phyloP scores from a whole-genome alignment of 2,329 filamentous ascomycete genomes.

The Clathrospora elynae region DNA sequence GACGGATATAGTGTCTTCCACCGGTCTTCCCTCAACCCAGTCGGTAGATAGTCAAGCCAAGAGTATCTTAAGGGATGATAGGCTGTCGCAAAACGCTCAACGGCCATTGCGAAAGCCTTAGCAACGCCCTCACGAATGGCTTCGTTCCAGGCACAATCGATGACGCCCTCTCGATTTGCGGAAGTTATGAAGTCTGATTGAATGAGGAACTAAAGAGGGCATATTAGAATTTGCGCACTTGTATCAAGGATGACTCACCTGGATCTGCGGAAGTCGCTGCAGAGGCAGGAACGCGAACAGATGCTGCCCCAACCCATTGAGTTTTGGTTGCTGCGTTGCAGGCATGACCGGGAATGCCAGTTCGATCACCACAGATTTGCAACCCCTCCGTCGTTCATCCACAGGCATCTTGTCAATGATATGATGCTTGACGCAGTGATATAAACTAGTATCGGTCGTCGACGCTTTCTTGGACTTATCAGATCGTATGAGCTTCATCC shows the following conservation, averaged over 20 bases:
- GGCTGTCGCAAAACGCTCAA: constrained; percentile 12
- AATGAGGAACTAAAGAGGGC: constrained; percentile 30
- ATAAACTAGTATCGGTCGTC: not conserved
- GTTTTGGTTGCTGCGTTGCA: constrained; percentile 16
- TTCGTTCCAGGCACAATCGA: constrained; percentile 31
- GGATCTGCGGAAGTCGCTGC: constrained; percentile 17
- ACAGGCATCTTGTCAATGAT: constrained; percentile 11
- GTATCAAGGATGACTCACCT: constrained; percentile 16
- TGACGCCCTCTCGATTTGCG: constrained; percentile 27
- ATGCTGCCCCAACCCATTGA: constrained; percentile 19
- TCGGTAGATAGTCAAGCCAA: constrained; percentile 28
- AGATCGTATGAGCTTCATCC: not conserved
- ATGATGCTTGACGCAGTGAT: no score
- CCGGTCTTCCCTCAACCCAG: constrained; percentile 5
- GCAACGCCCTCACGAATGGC: constrained; percentile 17
- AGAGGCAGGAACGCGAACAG: constrained; percentile 31
- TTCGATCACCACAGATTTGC: constrained; percentile 11
- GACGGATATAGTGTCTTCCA: constrained; percentile 14
- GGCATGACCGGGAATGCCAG: constrained; percentile 31
- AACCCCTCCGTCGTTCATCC: constrained; percentile 16
- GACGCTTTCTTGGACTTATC: not conserved
- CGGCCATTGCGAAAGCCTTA: constrained; percentile 14
- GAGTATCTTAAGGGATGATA: constrained; percentile 19
- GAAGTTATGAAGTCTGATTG: constrained; percentile 35
- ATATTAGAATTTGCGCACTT: not conserved